Conservation (phyloP, 2,329 filamentous ascomycete genomes). For the Alternaria gaisen region DNA sequence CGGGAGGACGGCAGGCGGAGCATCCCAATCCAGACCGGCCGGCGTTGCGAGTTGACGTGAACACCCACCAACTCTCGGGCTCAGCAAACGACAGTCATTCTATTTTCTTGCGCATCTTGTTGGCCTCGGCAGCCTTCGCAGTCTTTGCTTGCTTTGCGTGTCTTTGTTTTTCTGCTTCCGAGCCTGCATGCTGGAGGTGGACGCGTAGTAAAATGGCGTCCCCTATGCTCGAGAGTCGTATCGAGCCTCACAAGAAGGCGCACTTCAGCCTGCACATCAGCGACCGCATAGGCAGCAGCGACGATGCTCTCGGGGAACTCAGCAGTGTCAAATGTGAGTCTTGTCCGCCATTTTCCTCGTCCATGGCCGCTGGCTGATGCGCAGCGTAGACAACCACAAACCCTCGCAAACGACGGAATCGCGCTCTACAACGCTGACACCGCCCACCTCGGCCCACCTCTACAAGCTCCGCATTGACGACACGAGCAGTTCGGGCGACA, state of each 20-base stretch:
- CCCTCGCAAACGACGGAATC: constrained; percentile 46
- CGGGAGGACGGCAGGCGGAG: constrained; percentile 18
- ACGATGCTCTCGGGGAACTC: constrained; percentile 26
- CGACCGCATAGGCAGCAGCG: constrained; percentile 42
- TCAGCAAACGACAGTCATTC: constrained; percentile 10
- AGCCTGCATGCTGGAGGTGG: not conserved
- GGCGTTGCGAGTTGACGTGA: constrained; percentile 7
- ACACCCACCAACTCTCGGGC: not conserved
- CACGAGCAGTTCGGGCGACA: constrained; percentile 31
- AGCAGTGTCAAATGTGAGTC: constrained; percentile 49
- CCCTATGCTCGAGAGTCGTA: constrained; percentile 45
- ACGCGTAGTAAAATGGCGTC: constrained; percentile 43
- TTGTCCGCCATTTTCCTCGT: not conserved
- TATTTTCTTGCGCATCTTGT: not conserved
- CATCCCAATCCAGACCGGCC: constrained; percentile 10
- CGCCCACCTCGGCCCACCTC: constrained; percentile 30
- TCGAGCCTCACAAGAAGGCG: constrained; percentile 52
- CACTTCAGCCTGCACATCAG: constrained; percentile 50
- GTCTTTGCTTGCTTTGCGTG: not conserved
- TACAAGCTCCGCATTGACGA: constrained; percentile 46
- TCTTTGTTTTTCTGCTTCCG: not conserved
- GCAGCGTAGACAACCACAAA: constrained; percentile 56
- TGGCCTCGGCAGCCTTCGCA: not conserved
- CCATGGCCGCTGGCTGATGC: constrained; percentile 21
- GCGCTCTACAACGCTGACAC: constrained; percentile 39